phyloP scores from a whole-genome alignment of 805 yeast genomes.

The Suhomyces sp. region DNA sequence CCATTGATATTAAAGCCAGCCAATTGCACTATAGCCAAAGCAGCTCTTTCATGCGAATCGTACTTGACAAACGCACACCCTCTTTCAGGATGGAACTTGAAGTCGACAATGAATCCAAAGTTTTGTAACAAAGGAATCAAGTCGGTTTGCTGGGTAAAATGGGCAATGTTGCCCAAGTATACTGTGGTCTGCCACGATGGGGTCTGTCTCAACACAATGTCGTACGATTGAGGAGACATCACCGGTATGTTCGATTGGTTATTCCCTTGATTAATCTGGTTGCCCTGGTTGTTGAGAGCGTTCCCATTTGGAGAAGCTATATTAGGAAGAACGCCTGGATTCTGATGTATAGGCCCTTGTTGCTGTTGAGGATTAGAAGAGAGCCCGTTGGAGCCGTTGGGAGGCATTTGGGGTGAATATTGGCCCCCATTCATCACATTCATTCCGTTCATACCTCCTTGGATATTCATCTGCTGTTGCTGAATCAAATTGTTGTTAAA shows the following conservation, averaged over 20 bases:
- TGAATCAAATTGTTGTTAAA: conserved; percentile 13
- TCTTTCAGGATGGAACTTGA: conserved; percentile 73
- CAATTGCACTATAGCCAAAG: conserved; percentile 79
- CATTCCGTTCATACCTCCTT: neutral
- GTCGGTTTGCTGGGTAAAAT: conserved; percentile 68
- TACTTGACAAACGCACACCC: conserved; percentile 89
- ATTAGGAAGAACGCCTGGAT: neutral
- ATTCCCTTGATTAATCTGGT: conserved; percentile 1
- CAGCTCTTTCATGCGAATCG: conserved; percentile 85
- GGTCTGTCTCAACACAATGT: conserved; percentile 68
- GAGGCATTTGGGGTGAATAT: neutral
- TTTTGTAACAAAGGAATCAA: conserved; percentile 70
- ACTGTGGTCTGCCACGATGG: conserved; percentile 86
- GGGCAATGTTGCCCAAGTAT: conserved; percentile 82
- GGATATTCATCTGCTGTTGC: conserved; percentile 6
- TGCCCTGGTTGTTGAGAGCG: neutral
- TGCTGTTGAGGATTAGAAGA: conserved; percentile 7
- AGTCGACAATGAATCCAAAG: conserved; percentile 80
- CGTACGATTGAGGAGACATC: conserved; percentile 58
- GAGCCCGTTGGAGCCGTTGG: neutral
- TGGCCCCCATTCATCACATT: neutral
- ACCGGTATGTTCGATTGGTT: conserved; percentile 20
- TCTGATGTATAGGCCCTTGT: neutral
- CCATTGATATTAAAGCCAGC: conserved; percentile 71
- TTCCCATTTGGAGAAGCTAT: conserved; percentile 6